Evolutionary conservation across 805 yeast species (phyloP), one percentile per base, ranked within the genome.

Genomic region (Pichia occidentalis): DNA sequence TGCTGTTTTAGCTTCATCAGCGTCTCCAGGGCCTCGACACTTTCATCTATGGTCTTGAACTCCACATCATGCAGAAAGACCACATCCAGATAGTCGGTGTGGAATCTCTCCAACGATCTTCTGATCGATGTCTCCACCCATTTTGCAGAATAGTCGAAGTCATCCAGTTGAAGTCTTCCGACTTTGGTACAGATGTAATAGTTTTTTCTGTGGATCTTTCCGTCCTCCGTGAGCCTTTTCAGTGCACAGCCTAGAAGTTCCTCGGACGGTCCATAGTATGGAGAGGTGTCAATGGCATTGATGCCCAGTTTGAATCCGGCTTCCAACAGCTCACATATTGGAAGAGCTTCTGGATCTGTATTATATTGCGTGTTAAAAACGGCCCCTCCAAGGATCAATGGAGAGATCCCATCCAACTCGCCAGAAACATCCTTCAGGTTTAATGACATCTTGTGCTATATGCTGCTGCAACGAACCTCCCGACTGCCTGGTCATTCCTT

Each of bases 241-340:
- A 88, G 61, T 0, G 87, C 90, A 12, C 67, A 44, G 2, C 97
- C 97, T 5, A 85, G 54, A 11, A 88, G 46, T 14, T 60, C 67
- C 53, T 88, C 97, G 5, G 95, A 83, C 0, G 85, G 85, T 0
- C 97, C 97, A 55, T 88, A 88, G 61, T 85, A 87, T 4, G 97
- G 96, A 0, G 96, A 84, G 0, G 97, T 86, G 54, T 88, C 97
- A 25, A 88, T 66, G 2, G 95, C 92, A 32, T 68, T 71, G 43
- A 85, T 64, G 0, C 96, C 96, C 19, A 66, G 53, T 16, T 64
- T 60, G 50, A 88, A 79, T 0, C 88, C 92, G 11, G 57, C 50
- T 33, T 63, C 54, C 16, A 88, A 48, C 34, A 88, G 71, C 0
- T 73, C 76, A 9, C 60, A 64, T 9, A 78, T 68, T 1, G 85